Evolutionary conservation across 768 basidiomycete genomes (phyloP).

Genomic region (Chalciporus piperatus): DNA sequence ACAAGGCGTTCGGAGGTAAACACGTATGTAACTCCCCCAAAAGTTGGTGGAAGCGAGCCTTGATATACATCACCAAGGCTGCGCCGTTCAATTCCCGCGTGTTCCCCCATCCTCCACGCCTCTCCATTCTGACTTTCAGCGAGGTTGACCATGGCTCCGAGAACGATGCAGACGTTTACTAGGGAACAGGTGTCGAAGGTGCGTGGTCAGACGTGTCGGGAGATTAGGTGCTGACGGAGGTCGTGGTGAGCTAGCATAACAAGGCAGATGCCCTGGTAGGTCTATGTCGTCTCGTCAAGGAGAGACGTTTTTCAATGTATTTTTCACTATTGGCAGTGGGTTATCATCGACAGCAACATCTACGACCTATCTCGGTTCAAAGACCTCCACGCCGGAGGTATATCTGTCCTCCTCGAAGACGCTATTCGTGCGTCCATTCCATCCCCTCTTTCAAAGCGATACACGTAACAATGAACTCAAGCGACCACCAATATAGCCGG

Average conservation of each 20-base stretch:
- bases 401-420: slow-evolving; percentile 64
- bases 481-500: slow-evolving; percentile 36
- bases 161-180: slow-evolving; percentile 40
- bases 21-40: neutral
- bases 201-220: neutral
- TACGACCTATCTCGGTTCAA: slow-evolving; percentile 80
- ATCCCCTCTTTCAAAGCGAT: too few relatives aligned
- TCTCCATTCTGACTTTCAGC: neutral
- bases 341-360: slow-evolving; percentile 62
- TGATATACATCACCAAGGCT: too few relatives aligned
- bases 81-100: too few relatives aligned
- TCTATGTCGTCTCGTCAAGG: neutral
- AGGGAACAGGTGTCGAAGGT: slow-evolving; percentile 76
- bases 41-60: too few relatives aligned
- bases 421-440: slow-evolving; percentile 59
- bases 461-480: too few relatives aligned
- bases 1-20: neutral
- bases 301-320: neutral
- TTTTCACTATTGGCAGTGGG: neutral
- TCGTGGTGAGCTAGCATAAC: slow-evolving; percentile 57
- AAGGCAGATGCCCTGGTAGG: slow-evolving; percentile 68
- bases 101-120: neutral
- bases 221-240: neutral
- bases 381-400: slow-evolving; percentile 79
- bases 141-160: neutral